Conservation (phyloP, 2,329 filamentous ascomycete species). For the Trichoderma koningii region DNA sequence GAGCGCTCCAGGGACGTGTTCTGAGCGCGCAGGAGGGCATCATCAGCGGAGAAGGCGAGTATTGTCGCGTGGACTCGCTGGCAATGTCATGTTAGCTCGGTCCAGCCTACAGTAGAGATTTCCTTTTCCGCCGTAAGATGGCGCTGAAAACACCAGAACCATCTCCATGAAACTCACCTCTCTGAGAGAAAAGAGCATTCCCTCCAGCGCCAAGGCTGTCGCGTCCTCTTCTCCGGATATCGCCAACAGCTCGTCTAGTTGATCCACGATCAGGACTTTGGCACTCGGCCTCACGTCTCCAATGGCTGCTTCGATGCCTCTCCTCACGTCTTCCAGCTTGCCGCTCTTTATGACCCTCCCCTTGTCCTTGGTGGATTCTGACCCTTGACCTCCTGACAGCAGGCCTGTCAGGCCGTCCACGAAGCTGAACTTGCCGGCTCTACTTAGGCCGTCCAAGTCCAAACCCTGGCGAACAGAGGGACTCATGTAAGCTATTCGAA, state of each 20-base stretch:
- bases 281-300: constrained; percentile 37
- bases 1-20: constrained; percentile 68
- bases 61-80: constrained; percentile 67
- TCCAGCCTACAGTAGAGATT: background rate
- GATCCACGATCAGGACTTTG: constrained; percentile 66
- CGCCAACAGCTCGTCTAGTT: constrained; percentile 66
- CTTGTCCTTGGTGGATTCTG: background rate
- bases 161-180: constrained; percentile 53
- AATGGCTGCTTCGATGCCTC: constrained; percentile 45
- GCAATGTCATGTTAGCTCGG: background rate
- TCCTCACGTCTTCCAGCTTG: constrained; percentile 42
- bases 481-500: background rate
- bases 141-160: too few species aligned
- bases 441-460: constrained; percentile 64
- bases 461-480: constrained; percentile 55
- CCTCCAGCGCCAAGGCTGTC: constrained; percentile 51
- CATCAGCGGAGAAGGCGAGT: constrained; percentile 70
- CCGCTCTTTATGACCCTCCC: constrained; percentile 36
- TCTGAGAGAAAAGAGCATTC: constrained; percentile 60
- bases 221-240: constrained; percentile 50
- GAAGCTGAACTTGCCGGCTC: constrained; percentile 65
- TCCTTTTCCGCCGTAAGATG: too few species aligned
- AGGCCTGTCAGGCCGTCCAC: constrained; percentile 72
- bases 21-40: constrained; percentile 65
- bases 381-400: constrained; percentile 41